Base-by-base conservation (phyloP, 2,329 filamentous ascomycete genomes). In the Pseudogymnoascus sp. region DNA sequence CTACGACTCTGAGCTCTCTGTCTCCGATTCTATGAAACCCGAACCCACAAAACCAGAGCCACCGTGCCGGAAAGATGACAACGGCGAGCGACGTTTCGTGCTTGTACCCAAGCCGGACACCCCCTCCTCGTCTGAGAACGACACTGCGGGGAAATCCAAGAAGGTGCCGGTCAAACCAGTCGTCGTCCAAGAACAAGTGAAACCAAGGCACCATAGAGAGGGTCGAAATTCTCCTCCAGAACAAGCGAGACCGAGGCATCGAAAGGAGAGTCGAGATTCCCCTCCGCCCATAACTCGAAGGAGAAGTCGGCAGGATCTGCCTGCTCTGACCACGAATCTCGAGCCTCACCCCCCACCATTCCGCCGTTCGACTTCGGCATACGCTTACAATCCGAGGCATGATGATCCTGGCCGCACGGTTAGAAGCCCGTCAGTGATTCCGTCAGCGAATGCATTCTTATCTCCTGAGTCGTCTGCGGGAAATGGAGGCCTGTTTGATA, bases 41-140 rank as follows among this genome's bases (percentile, higher is more conserved):
- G 49, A 55, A 6, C 25, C 49, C 18, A 33, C 28, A 12, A 18
- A 12, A 12, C 25, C 28, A 33, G 25, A 77, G 79, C 67, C 80
- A 84, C 59, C 72, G 80, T 68, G 85, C 85, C 67, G 79, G 5
- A 21, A 55, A 55, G 49, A 55, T 5, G 49, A 33, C 9, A 55
- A 33, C 5, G 49, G 81, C 4, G 88, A 91, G 71, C 81, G 84
- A 38, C 83, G 87, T 40, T 90, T 88, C 68, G 84, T 89, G 7
- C 74, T 88, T 38, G 75, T 88, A 40, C 75, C 75, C 12, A 75
- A 74, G 14, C 40, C 64, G 9, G 66, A 68, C 16, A 43, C 61
- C 6, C 49, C 55, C 16, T 63, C 65, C 2, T 33, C 63, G 6
- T 64, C 69, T 11, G 68, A 67, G 28, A 69, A 70, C 5, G 67